Evolutionary conservation across 306 rosid genomes (phyloP).

Genomic region (Quercus glauca): DNA sequence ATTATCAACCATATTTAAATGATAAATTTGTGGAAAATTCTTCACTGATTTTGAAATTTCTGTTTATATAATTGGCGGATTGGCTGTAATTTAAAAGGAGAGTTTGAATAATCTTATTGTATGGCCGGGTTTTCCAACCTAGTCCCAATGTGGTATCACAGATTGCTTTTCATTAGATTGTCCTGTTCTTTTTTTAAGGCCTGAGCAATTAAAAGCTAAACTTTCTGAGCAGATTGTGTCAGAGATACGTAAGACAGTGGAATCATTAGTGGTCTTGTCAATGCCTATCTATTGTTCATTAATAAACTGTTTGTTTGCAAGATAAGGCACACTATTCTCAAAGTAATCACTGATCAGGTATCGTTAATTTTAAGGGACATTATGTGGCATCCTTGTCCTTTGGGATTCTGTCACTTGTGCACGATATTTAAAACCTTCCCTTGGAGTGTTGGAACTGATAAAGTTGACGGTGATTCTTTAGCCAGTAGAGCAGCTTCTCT

Average conservation of each 20-base stretch:
- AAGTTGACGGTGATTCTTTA: not conserved
- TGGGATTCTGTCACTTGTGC: not conserved
- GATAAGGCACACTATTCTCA: too few species aligned
- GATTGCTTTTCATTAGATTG: not conserved
- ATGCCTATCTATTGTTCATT: too few species aligned
- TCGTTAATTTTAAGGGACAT: too few species aligned
- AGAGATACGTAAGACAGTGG: conserved; percentile 85
- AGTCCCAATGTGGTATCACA: not conserved
- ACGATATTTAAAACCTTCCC: not conserved
- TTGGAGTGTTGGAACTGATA: not conserved
- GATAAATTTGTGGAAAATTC: not conserved
- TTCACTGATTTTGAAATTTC: not conserved
- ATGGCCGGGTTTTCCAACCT: not conserved
- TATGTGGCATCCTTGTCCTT: not conserved
- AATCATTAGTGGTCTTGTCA: conserved; percentile 37
- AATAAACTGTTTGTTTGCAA: too few species aligned
- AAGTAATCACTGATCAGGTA: too few species aligned
- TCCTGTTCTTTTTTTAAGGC: conserved; percentile 5
- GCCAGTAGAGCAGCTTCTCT: not conserved
- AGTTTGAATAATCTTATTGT: not conserved
- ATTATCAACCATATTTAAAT: not conserved
- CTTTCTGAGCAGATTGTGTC: conserved; percentile 62
- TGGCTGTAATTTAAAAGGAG: conserved; percentile 4
- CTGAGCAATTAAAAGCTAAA: conserved; percentile 12
- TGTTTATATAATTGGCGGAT: not conserved